A percentile compares a stretch with the other conserved stretches of the same genome.
phyloP scores from a whole-genome alignment of 257 asterid species.

The Nicotiana tabacum region DNA sequence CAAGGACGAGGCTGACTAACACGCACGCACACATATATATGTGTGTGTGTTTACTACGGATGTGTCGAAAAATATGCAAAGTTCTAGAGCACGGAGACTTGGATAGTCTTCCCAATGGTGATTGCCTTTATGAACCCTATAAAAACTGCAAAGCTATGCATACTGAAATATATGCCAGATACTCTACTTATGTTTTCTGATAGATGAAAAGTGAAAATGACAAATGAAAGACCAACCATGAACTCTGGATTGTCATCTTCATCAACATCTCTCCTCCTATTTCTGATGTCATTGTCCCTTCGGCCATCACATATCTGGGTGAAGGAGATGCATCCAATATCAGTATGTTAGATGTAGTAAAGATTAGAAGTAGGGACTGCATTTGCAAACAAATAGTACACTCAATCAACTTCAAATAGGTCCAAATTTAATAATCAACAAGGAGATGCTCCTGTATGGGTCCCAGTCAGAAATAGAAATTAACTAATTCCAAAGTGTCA shows the following conservation, averaged over 20 bases:
- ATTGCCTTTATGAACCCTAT: neutral
- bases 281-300: constrained; percentile 62
- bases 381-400: neutral
- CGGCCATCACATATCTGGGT: constrained; percentile 80
- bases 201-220: neutral
- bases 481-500: neutral
- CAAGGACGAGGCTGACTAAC: neutral
- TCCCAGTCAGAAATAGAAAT: neutral
- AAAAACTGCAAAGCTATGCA: neutral
- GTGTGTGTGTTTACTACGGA: neutral
- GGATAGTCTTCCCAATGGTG: neutral
- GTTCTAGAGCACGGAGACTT: neutral
- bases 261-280: constrained; percentile 60
- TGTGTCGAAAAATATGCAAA: neutral
- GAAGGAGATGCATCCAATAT: neutral
- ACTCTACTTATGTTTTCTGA: neutral
- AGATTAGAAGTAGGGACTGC: neutral
- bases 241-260: constrained; percentile 69
- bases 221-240: constrained; percentile 41
- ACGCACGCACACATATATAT: neutral
- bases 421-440: neutral
- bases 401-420: neutral
- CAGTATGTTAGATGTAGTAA: neutral
- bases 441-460: neutral
- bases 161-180: neutral